Evolutionary conservation across 2,329 filamentous ascomycete species (phyloP), one percentile per base, ranked within the genome.

Genomic region (Xylariales sp.): DNA sequence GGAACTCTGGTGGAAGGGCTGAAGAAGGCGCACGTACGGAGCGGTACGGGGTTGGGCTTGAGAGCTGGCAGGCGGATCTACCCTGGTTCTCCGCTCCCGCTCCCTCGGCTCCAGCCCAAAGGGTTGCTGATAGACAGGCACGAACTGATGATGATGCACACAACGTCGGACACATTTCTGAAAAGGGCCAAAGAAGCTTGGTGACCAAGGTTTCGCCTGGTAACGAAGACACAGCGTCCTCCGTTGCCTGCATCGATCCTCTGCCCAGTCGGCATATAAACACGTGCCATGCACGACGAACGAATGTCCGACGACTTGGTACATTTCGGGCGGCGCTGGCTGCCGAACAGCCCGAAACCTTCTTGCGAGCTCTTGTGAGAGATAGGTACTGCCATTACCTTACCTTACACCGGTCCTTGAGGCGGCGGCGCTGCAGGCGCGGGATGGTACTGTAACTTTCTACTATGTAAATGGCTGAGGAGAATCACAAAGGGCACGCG

Each of bases 71-170:
- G n/a, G n/a, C 33, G 41, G 42, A 40, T 44, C 31, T 31, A 35
- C 29, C 34, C 29, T 38, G 41, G 32, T 40, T 44, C 36, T 44
- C 42, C 42, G 42, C 27, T 44, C 36, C 36, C 42, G 42, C 35
- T n/a, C n/a, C 31, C 18, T 40, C 42, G 37, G 42, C 18, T 31
- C 42, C 32, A 36, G 16, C 42, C 38, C 38, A 40, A 31, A 40
- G 38, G 38, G 38, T 40, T 29, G 29, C 19, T 32, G 38, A 40
- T 33, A 29, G 38, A 40, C 38, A 40, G 31, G 38, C 27, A 39
- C 36, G 25, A 29, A 14, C 16, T n/a, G n/a, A 7, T 7, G 8
- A 18, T n/a, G 15, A 34, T 24, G 29, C 21, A 21, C 38, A 18
- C 38, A 34, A 19, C 38, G 16, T 28, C 38, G 38, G 38, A 16